These are phyloP conservation scores for Deinandra increscens DNA, from an alignment of 129 eudicot genomes.

Conservation along the genomic window DNA sequence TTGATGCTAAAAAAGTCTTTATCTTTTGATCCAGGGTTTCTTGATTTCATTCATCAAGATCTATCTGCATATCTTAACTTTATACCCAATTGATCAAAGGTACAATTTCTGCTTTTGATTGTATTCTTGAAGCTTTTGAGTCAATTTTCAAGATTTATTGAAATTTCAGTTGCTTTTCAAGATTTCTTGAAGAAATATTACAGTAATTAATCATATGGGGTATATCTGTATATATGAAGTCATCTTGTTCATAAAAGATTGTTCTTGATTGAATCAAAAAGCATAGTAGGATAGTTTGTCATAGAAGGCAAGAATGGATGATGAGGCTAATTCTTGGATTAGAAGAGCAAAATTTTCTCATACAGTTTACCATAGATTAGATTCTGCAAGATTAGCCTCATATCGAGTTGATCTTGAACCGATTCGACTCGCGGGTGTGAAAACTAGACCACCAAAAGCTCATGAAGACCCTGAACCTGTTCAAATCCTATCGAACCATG, in stretches of 20 bases:
- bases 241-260: conserved; percentile 17
- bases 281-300: conserved; percentile 6
- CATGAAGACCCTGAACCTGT: conserved; percentile 30
- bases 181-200: conserved; percentile 2
- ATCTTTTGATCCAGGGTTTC: conserved; percentile 19
- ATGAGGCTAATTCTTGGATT: conserved; percentile 75
- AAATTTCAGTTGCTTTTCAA: conserved; percentile 14
- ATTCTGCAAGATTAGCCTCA: conserved; percentile 55
- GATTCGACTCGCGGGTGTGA: conserved; percentile 31
- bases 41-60: conserved; percentile 25
- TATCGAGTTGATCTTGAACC: conserved; percentile 39
- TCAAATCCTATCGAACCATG: conserved; percentile 43
- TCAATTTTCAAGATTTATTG: conserved; percentile 18
- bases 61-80: background rate
- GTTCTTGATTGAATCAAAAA: conserved; percentile 7
- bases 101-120: conserved; percentile 1
- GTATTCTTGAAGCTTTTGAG: conserved; percentile 25
- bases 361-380: conserved; percentile 74
- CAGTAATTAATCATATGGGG: conserved; percentile 20
- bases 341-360: conserved; percentile 86
- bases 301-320: conserved; percentile 50
- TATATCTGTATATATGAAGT: conserved; percentile 17
- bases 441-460: conserved; percentile 43
- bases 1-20: conserved; percentile 19
- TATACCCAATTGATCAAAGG: conserved; percentile 10